phyloP scores from a whole-genome alignment of 345 rosid genomes.

The Litchi chinensis region DNA sequence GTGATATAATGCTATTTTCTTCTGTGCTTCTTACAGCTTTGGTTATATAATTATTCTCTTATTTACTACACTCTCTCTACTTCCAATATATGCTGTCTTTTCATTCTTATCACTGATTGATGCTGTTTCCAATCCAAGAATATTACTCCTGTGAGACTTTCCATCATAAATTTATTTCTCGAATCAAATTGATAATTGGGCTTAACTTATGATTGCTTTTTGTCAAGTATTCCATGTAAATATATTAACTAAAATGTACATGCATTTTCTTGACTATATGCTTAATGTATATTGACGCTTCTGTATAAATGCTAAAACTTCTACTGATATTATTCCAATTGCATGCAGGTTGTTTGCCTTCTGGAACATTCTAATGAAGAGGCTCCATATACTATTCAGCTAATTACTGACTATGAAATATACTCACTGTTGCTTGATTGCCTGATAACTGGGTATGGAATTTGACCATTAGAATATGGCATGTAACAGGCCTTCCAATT shows the following conservation, averaged over 20 bases:
- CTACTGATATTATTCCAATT: conserved; percentile 10
- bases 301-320: background rate
- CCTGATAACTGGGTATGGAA: conserved; percentile 61
- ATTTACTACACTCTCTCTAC: background rate
- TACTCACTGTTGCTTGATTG: conserved; percentile 82
- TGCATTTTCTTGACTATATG: background rate
- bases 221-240: background rate
- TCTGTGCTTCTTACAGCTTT: background rate
- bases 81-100: background rate
- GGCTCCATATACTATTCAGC: conserved; percentile 48
- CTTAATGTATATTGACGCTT: background rate
- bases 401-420: conserved; percentile 52
- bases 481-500: conserved; percentile 1
- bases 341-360: conserved; percentile 62
- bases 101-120: background rate
- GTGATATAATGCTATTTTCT: too few relatives aligned
- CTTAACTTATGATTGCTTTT: conserved; percentile 2
- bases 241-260: too few relatives aligned
- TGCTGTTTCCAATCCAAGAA: background rate
- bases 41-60: background rate
- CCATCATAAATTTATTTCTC: background rate
- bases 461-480: background rate
- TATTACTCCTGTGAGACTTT: background rate
- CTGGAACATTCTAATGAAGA: conserved; percentile 49
- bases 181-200: background rate